A percentile compares a stretch with the other conserved stretches of the same genome.
Evolutionary conservation across 2,329 filamentous ascomycete genomes (phyloP).

Genomic region (Phaeosphaeriaceae sp.): DNA sequence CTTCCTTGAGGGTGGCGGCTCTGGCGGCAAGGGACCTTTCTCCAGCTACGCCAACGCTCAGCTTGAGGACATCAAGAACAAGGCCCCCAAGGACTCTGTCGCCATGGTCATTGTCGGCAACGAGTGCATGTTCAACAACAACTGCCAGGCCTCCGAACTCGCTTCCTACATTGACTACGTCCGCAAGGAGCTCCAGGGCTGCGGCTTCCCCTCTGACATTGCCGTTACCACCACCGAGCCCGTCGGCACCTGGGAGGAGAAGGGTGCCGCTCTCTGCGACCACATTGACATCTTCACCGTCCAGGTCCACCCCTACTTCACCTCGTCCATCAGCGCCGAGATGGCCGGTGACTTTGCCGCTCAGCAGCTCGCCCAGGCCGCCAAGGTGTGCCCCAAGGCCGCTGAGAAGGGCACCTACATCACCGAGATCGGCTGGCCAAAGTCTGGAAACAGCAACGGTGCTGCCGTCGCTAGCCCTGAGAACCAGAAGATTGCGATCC

Average conservation of each 20-base stretch:
- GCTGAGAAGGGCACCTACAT: constrained; percentile 73
- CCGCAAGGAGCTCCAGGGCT: constrained; percentile 67
- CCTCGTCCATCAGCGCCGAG: constrained; percentile 68
- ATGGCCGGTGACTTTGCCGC: constrained; percentile 79
- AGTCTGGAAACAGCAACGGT: constrained; percentile 72
- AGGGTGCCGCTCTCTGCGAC: constrained; percentile 70
- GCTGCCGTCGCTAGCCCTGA: constrained; percentile 70
- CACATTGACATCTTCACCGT: constrained; percentile 80
- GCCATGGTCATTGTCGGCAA: constrained; percentile 88
- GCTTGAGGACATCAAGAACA: constrained; percentile 73
- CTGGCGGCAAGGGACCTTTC: constrained; percentile 51
- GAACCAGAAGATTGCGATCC: constrained; percentile 77
- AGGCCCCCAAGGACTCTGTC: constrained; percentile 76
- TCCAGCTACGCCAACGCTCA: constrained; percentile 72
- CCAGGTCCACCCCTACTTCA: constrained; percentile 97
- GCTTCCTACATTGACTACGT: constrained; percentile 73
- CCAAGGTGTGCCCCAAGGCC: constrained; percentile 70
- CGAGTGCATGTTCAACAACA: constrained; percentile 83
- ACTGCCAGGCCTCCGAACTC: constrained; percentile 70
- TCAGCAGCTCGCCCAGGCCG: constrained; percentile 75
- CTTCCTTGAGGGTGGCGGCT: constrained; percentile 73
- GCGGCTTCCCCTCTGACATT: constrained; percentile 74
- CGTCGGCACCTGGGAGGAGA: constrained; percentile 75
- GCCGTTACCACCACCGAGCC: constrained; percentile 84
- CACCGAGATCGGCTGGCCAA: constrained; percentile 92